These are phyloP conservation scores for Cruciata laevipes DNA, from an alignment of 257 asterid species.

Conservation along the genomic window DNA sequence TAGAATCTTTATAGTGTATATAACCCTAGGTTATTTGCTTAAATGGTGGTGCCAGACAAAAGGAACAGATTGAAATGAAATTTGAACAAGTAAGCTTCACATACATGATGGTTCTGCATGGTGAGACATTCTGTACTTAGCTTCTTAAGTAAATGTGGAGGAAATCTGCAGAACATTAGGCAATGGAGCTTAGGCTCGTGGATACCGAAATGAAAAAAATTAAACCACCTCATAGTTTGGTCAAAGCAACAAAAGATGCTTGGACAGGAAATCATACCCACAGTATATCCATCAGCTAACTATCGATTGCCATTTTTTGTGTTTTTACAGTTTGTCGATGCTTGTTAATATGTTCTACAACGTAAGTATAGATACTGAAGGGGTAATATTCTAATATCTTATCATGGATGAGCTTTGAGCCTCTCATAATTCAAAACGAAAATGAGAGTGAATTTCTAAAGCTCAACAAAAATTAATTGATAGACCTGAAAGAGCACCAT, in stretches of 20 bases:
- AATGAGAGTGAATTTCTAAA: too few relatives aligned
- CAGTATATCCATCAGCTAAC: neutral
- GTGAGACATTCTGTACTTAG: constrained; percentile 77
- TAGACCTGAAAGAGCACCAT: too few relatives aligned
- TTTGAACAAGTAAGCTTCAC: constrained; percentile 10
- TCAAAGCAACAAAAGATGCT: neutral
- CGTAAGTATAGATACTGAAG: too few relatives aligned
- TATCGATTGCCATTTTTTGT: too few relatives aligned
- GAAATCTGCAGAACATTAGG: constrained; percentile 50
- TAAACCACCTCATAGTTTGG: neutral
- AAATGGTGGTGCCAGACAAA: neutral
- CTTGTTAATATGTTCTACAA: too few relatives aligned
- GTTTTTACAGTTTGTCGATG: too few relatives aligned
- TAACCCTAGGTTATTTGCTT: neutral
- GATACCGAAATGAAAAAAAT: neutral
- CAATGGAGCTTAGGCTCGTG: neutral
- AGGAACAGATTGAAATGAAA: neutral
- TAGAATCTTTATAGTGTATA: too few relatives aligned
- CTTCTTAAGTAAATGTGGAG: constrained; percentile 61
- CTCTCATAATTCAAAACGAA: too few relatives aligned
- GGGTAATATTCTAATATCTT: too few relatives aligned
- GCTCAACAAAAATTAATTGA: too few relatives aligned
- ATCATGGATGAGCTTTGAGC: too few relatives aligned
- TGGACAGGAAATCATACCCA: neutral
- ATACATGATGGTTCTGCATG: constrained; percentile 70